Base-by-base conservation (phyloP, 176 grass and related monocot genomes). In the Paspalum notatum region DNA sequence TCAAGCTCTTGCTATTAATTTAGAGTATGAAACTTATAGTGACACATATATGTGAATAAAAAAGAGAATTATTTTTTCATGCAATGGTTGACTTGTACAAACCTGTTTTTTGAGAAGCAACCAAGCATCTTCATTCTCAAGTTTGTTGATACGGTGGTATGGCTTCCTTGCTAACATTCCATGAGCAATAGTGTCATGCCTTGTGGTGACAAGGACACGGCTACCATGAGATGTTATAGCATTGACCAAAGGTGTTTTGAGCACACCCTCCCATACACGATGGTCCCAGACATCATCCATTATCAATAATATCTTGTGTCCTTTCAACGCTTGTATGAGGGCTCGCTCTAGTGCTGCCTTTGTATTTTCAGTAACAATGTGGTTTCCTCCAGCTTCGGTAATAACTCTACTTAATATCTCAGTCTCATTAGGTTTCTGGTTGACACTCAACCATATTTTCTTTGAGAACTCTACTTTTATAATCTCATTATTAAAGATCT, bases 391-490 rank as follows among this genome's bases (percentile, higher is more conserved):
- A 0, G 6, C n/a, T 8, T 16, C 17, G 0, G 3, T 44, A 38
- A 83, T 57, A 2, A 26, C 41, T 5, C 5, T 48, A 14, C 9
- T 62, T 7, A 83, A 22, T 0, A 83, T 0, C 5, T 66, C 39
- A 0, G 7, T 27, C 5, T 79, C 7, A 6, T 70, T n/a, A 0
- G 22, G 13, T 8, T 79, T 49, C 27, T 83, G 13, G 1, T 76
- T 86, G 12, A 83, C 74, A 44, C 66, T 83, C 8, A 82, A 13
- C 83, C 84, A 87, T 25, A 83, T 70, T 20, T 1, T 42, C 6
- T 63, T 69, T 15, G 46, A 1, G 4, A 91, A 90, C 7, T 75
- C 37, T 0, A 38, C 0, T 4, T 74, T 12, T 1, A 87, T 62
- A 16, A 17, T 9, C 2, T 81, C 49, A 1, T 87, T 7, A 6